A percentile compares a stretch with the other conserved stretches of the same genome.
Evolutionary conservation across 2,329 filamentous ascomycete genomes (phyloP).

Genomic region (Talaromyces rugulosus): DNA sequence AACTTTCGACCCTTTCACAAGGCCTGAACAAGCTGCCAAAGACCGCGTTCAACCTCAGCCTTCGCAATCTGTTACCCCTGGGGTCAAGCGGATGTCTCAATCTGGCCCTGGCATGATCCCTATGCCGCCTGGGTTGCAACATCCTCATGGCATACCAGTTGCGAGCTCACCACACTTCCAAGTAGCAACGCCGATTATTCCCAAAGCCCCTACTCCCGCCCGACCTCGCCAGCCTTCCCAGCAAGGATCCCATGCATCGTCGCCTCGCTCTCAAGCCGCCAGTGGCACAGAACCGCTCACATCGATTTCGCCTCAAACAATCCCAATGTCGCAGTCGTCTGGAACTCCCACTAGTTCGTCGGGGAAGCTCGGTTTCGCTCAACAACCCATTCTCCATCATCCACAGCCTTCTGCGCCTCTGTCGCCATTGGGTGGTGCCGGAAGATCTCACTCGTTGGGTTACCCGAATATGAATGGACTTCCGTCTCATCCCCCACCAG

Average conservation of each 20-base stretch:
- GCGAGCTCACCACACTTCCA: constrained; percentile 75
- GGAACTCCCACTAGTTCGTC: constrained; percentile 60
- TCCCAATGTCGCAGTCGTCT: constrained; percentile 62
- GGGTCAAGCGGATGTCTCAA: constrained; percentile 55
- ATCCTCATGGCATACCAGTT: constrained; percentile 49
- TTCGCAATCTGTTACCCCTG: constrained; percentile 13
- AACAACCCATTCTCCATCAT: constrained; percentile 51
- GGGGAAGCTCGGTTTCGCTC: constrained; percentile 55
- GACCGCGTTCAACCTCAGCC: constrained; percentile 43
- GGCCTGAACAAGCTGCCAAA: constrained; percentile 43
- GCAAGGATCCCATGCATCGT: constrained; percentile 66
- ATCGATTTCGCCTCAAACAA: constrained; percentile 55
- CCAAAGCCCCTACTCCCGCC: constrained; percentile 77
- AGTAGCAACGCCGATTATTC: constrained; percentile 72
- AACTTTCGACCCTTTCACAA: constrained; percentile 46
- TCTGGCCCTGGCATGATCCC: constrained; percentile 44
- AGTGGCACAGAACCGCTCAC: constrained; percentile 56
- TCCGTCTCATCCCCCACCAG: constrained; percentile 49
- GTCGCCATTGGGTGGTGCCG: constrained; percentile 61
- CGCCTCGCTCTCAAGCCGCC: constrained; percentile 53
- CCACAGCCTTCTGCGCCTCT: constrained; percentile 58
- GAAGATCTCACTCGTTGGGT: constrained; percentile 52
- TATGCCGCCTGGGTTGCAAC: constrained; percentile 50
- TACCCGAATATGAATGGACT: constrained; percentile 50
- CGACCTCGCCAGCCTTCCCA: constrained; percentile 74